Evolutionary conservation across 176 grass and related monocot genomes (phyloP).

Genomic region (Carex myosuroides): DNA sequence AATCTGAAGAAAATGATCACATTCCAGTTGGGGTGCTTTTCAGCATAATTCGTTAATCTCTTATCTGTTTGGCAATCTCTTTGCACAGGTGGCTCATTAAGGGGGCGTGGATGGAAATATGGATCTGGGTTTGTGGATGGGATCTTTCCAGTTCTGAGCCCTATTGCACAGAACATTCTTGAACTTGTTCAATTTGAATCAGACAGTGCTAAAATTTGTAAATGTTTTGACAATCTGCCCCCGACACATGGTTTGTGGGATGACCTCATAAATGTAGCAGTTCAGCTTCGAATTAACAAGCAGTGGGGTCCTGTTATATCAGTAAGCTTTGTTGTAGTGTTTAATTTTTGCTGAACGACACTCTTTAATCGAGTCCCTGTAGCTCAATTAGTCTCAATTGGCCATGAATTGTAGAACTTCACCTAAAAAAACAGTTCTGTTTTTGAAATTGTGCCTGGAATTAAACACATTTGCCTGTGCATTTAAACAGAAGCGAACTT

Average conservation of each 20-base stretch:
- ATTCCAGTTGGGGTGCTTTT: neutral
- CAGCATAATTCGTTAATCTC: neutral
- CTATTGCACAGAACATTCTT: conserved; percentile 73
- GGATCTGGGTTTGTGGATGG: conserved; percentile 90
- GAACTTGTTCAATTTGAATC: conserved; percentile 51
- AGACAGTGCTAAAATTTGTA: conserved; percentile 44
- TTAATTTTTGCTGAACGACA: neutral
- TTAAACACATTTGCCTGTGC: neutral
- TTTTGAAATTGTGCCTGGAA: neutral
- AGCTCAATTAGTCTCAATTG: neutral
- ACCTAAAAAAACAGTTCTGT: neutral
- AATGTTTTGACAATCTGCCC: conserved; percentile 55
- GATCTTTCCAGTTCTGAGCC: conserved; percentile 76
- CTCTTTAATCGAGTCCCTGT: neutral
- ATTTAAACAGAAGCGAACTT: neutral
- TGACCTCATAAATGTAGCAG: conserved; percentile 55
- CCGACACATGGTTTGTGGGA: conserved; percentile 57
- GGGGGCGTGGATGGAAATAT: conserved; percentile 76
- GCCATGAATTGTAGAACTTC: neutral
- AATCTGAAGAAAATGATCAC: neutral
- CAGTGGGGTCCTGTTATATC: conserved; percentile 62
- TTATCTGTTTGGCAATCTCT: neutral
- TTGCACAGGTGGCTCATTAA: conserved; percentile 55
- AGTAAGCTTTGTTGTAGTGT: conserved; percentile 29
- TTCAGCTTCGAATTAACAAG: conserved; percentile 66